Percentiles rank a stretch among this genome's conserved stretches.
phyloP scores from a whole-genome alignment of 2,329 filamentous ascomycete species.

The Sordariomycetes sp. region DNA sequence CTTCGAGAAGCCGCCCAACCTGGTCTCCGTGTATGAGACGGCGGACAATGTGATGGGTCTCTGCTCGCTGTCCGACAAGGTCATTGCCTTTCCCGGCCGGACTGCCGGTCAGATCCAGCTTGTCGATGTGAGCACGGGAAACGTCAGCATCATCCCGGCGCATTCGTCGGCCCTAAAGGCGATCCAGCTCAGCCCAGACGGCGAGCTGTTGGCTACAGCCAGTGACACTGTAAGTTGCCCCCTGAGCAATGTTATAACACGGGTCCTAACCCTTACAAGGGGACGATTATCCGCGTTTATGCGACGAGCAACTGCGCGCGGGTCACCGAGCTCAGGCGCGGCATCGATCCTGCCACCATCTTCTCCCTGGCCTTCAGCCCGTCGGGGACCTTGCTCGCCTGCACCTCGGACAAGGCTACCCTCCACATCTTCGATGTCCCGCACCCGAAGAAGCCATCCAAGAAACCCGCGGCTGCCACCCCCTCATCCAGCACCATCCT shows the following conservation, averaged over 20 bases:
- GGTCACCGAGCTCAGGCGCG: slow-evolving; percentile 74
- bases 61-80: slow-evolving; percentile 62
- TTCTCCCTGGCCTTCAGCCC: slow-evolving; percentile 86
- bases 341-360: slow-evolving; percentile 78
- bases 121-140: slow-evolving; percentile 65
- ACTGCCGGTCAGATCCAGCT: slow-evolving; percentile 83
- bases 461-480: slow-evolving; percentile 8
- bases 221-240: slow-evolving; percentile 52
- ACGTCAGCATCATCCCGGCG: slow-evolving; percentile 88
- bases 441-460: slow-evolving; percentile 31
- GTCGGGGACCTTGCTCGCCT: slow-evolving; percentile 67
- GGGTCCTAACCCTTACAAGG: slow-evolving; percentile 20
- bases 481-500: slow-evolving; percentile 19
- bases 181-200: slow-evolving; percentile 69
- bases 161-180: slow-evolving; percentile 73
- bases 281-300: slow-evolving; percentile 82
- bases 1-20: slow-evolving; percentile 61
- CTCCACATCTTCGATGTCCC: slow-evolving; percentile 88
- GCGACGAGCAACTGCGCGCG: slow-evolving; percentile 70
- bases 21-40: slow-evolving; percentile 71
- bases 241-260: not conserved
- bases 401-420: slow-evolving; percentile 93
- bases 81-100: slow-evolving; percentile 78
- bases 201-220: slow-evolving; percentile 74
- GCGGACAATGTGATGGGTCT: slow-evolving; percentile 74